Percentiles rank a stretch among this genome's conserved stretches.
phyloP scores from a whole-genome alignment of 108 stramenopile genomes.

The Heterococcus sp. region DNA sequence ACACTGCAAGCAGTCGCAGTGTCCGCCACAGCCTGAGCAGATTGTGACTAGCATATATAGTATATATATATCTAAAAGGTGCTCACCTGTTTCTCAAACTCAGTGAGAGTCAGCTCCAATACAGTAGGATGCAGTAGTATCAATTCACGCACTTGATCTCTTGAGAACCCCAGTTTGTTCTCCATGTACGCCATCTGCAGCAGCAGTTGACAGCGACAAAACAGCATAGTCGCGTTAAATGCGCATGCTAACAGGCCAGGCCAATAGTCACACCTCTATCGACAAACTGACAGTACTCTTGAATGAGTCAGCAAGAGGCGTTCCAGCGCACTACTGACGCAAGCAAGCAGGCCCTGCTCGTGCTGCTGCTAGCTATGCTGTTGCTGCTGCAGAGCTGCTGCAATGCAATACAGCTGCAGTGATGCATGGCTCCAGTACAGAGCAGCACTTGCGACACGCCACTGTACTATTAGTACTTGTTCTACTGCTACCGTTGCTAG shows the following conservation, averaged over 20 bases:
- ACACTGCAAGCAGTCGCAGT: neutral
- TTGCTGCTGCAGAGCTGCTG: neutral
- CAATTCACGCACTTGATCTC: neutral
- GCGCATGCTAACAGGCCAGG: too few relatives aligned
- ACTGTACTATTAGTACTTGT: too few relatives aligned
- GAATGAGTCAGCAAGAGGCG: neutral
- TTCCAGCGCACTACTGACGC: too few relatives aligned
- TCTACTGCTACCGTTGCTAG: too few relatives aligned
- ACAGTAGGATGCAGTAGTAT: neutral
- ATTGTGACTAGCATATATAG: neutral
- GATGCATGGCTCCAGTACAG: neutral
- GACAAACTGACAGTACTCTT: neutral
- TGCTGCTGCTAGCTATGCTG: too few relatives aligned
- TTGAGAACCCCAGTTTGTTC: neutral
- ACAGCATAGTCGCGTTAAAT: too few relatives aligned
- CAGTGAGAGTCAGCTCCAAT: neutral
- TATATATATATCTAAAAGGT: neutral
- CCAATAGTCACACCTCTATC: neutral
- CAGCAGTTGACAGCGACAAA: too few relatives aligned
- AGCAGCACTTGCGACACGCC: neutral
- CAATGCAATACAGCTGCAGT: neutral
- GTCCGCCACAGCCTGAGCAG: neutral
- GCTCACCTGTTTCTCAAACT: neutral
- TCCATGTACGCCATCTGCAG: neutral
- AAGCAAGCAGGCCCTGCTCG: too few relatives aligned